A percentile compares a stretch with the other conserved stretches of the same genome.
Conservation (phyloP, 331 rosid species). For the Phaseolus coccineus region DNA sequence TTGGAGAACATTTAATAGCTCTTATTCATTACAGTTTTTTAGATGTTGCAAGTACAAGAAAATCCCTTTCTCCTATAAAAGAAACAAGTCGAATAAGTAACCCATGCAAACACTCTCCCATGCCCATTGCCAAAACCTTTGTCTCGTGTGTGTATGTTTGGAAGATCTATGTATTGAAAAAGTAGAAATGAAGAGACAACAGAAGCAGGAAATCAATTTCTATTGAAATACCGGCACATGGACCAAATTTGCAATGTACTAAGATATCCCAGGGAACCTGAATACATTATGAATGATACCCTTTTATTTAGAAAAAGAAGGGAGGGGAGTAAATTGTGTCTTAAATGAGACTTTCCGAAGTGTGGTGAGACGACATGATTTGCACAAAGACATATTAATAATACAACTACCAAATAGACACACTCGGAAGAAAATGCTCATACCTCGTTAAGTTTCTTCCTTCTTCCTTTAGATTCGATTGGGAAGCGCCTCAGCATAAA, state of each 20-base stretch:
- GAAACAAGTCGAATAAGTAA: neutral
- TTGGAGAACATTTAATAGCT: neutral
- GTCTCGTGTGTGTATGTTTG: conserved; percentile 3
- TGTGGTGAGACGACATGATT: conserved; percentile 1
- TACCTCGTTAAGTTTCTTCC: conserved; percentile 98
- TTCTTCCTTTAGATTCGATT: conserved; percentile 96
- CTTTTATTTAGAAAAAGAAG: neutral
- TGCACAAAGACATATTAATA: neutral
- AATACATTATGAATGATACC: neutral
- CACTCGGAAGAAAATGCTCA: conserved; percentile 42
- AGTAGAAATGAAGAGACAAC: conserved; percentile 4
- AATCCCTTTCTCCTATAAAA: neutral
- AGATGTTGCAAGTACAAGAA: conserved; percentile 19
- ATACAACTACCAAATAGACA: conserved; percentile 31
- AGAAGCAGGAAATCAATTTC: conserved; percentile 18
- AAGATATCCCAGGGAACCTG: neutral
- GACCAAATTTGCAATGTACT: neutral
- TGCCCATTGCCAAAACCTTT: conserved; percentile 16
- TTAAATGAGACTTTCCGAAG: neutral
- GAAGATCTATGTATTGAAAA: neutral
- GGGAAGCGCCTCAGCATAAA: conserved; percentile 98
- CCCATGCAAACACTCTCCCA: neutral
- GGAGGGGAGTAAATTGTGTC: conserved; percentile 17
- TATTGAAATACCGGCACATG: neutral
- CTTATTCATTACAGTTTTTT: neutral